Base-by-base conservation (phyloP, 2,329 filamentous ascomycete genomes). In the Diaporthe caulivora region DNA sequence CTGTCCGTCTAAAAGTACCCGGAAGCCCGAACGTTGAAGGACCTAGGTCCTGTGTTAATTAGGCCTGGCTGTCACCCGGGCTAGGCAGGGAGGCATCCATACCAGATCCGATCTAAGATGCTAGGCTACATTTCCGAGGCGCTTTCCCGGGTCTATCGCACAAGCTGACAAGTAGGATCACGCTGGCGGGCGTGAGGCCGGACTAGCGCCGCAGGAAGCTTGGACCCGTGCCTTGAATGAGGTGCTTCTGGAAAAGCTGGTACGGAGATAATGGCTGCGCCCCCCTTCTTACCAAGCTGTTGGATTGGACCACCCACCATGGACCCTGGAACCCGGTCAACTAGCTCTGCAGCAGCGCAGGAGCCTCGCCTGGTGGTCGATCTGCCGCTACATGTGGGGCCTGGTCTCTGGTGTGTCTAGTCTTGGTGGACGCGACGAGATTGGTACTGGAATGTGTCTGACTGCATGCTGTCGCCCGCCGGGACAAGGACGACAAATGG, bases 321-420 rank as follows among this genome's bases (percentile, higher is more conserved):
- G 18, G 53, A 58, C 21, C 55, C 71, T 44, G 44, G 55, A 54
- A 70, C 67, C 44, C 24, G 47, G 62, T 67, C 62, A 67, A 40
- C 47, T 67, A 67, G 62, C 62, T 53, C 53, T 53, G 62, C 62
- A 67, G 62, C 62, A 51, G 44, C 51, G 37, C 53, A 47, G n/a
- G 49, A 58, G 71, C 53, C 69, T 67, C 65, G 53, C 57, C 64
- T 55, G 71, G 58, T 58, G 71, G 67, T 71, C 72, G 57, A 71
- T 71, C 67, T 71, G 72, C 72, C 40, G 67, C 57, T 62, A 31
- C 57, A 24, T 24, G 62, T 67, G 62, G 62, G 49, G 62, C 62
- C 47, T 18, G 44, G 62, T 26, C 31, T 62, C 62, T 65, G 44
- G 15, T 67, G 62, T 67, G 62, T 47, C 62, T 40, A 49, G 62